These are phyloP conservation scores for Verticillium alfalfae DNA, from an alignment of 2,329 filamentous ascomycete genomes.

Conservation along the genomic window DNA sequence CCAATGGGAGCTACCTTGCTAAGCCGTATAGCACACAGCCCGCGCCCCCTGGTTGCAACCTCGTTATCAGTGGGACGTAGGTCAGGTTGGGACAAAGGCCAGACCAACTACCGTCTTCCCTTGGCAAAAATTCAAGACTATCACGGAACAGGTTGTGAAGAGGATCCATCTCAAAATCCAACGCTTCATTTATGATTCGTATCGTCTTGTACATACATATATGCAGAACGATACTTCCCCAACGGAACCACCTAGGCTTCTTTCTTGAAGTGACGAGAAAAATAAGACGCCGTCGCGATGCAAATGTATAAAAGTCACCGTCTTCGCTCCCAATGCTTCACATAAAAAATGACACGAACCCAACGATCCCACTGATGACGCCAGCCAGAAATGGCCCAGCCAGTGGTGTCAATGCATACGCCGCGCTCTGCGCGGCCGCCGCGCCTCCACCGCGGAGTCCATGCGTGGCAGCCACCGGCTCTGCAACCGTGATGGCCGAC, in stretches of 20 bases:
- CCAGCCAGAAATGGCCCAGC: neutral
- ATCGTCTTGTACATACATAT: no score
- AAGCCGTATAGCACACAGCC: no score
- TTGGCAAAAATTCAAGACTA: no score
- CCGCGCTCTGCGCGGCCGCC: conserved; percentile 3
- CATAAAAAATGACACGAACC: neutral
- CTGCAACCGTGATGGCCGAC: conserved; percentile 42
- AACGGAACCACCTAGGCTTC: neutral
- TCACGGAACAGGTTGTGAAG: no score
- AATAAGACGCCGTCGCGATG: neutral
- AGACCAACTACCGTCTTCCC: no score
- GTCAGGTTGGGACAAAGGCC: no score
- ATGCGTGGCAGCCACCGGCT: conserved; percentile 43
- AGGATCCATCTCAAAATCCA: no score
- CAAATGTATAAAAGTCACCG: neutral
- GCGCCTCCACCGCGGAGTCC: conserved; percentile 21
- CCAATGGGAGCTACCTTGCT: neutral
- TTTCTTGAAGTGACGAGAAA: neutral
- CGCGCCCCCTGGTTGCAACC: no score
- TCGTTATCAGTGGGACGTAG: no score
- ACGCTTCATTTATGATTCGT: no score
- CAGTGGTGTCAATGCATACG: conserved; percentile 3
- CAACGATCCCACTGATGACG: neutral
- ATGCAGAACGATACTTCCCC: no score
- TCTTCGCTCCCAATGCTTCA: neutral